Percentiles rank a stretch among this genome's conserved stretches.
Conservation (phyloP, 495 filamentous ascomycete species). For the Penicillium taxi region DNA sequence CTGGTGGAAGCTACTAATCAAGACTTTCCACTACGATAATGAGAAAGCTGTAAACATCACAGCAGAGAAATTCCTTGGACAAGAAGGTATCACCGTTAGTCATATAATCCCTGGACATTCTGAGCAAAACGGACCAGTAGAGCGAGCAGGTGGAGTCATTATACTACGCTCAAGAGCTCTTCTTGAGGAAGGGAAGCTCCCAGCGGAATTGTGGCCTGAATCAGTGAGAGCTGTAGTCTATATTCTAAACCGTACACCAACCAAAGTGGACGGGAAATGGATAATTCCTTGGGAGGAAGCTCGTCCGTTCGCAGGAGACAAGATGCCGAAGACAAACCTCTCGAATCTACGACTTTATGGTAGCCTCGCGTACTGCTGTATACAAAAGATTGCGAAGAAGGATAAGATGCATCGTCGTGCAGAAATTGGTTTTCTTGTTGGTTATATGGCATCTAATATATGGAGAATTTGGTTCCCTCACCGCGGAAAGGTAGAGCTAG, state of each 20-base stretch:
- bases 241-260: slow-evolving; percentile 7
- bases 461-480: slow-evolving; percentile 6
- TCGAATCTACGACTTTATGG: slow-evolving; percentile 5
- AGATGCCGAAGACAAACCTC: neutral
- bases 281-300: slow-evolving; percentile 4
- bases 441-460: slow-evolving; percentile 6
- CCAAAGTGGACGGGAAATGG: neutral
- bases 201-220: slow-evolving; percentile 7
- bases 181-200: slow-evolving; percentile 3
- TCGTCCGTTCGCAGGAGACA: neutral
- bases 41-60: too few species aligned
- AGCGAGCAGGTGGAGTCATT: too few species aligned
- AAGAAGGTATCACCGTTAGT: too few species aligned
- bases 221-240: neutral
- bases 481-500: neutral
- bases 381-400: neutral
- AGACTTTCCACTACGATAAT: too few species aligned
- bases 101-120: too few species aligned
- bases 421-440: slow-evolving; percentile 4
- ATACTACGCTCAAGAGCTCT: neutral
- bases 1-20: too few species aligned
- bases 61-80: too few species aligned
- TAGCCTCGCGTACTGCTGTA: neutral
- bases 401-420: slow-evolving; percentile 7
- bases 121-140: too few species aligned